Base-by-base conservation (phyloP, 148 eudicot species). In the Vaccinium vitisidaea region DNA sequence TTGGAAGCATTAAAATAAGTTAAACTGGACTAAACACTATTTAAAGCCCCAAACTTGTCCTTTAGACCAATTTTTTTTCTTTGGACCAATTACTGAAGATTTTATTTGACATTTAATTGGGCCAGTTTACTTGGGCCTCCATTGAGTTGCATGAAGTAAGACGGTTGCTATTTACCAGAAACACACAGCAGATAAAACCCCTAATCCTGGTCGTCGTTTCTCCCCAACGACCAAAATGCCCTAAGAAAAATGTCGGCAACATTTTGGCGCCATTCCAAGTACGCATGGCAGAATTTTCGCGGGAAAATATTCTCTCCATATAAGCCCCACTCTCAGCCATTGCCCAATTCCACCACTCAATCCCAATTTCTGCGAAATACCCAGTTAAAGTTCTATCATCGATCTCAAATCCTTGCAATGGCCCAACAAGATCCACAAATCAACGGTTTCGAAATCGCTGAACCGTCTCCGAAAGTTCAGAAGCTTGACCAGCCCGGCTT, bases 381-480 rank as follows among this genome's bases (percentile, higher is more conserved):
- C 19, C 54, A 3, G 7, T 21, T 11, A 43, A 43, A 43, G 46
- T 43, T 3, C 55, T 52, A 48, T 23, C 1, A 0, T 21, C 15
- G 25, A 2, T 14, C 67, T 55, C 75, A 77, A n/a, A 9, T 30
- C 25, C 14, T 77, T 58, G 27, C 75, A 27, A 94, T 94, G 98
- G 91, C 87, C 2, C 86, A 90, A 50, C 56, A 83, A 73, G 84
- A 82, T 5, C 48, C 75, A 15, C 86, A 71, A 23, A 56, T 48
- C 87, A 78, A 59, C 75, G 86, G 67, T 75, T 86, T 85, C 54
- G 94, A 91, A 56, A 77, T 84, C 77, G 6, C 81, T 43, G 93
- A 91, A 65, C 95, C 95, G 12, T 80, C 91, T 1, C 84, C 89
- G 8, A 94, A 94, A 83, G 49, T 90, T 32, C 94, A 83, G 46